These are phyloP conservation scores for Creolimax fragrantissima DNA, from an alignment of 78 protist species.

Conservation along the genomic window DNA sequence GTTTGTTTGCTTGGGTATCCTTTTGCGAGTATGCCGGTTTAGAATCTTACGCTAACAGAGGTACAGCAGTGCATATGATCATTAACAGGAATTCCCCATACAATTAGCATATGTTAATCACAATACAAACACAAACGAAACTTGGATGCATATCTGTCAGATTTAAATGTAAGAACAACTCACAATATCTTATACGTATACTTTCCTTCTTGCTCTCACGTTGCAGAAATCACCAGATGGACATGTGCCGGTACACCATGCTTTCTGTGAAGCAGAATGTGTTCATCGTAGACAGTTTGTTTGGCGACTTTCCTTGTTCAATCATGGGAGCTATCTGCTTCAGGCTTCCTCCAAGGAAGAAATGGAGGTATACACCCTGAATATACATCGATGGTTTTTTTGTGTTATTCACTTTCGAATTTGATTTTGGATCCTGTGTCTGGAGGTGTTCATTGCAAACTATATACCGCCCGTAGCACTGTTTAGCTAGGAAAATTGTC, in stretches of 20 bases:
- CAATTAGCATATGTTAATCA: no score
- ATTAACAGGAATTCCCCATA: no score
- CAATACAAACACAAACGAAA: no score
- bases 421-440: not conserved
- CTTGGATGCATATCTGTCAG: no score
- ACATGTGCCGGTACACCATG: not conserved
- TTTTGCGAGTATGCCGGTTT: no score
- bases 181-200: no score
- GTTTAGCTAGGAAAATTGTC: not conserved
- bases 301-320: not conserved
- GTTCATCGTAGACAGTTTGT: not conserved
- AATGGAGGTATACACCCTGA: not conserved
- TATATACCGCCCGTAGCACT: not conserved
- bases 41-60: no score
- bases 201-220: not conserved
- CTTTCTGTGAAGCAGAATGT: not conserved
- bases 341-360: not conserved
- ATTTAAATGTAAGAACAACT: no score
- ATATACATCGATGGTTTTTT: not conserved
- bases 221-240: not conserved
- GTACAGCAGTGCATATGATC: no score
- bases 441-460: not conserved
- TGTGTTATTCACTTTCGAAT: not conserved
- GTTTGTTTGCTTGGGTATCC: no score
- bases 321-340: not conserved